Evolutionary conservation across 352 stramenopile species (phyloP).

Genomic region (Globisporangium viniferum): DNA sequence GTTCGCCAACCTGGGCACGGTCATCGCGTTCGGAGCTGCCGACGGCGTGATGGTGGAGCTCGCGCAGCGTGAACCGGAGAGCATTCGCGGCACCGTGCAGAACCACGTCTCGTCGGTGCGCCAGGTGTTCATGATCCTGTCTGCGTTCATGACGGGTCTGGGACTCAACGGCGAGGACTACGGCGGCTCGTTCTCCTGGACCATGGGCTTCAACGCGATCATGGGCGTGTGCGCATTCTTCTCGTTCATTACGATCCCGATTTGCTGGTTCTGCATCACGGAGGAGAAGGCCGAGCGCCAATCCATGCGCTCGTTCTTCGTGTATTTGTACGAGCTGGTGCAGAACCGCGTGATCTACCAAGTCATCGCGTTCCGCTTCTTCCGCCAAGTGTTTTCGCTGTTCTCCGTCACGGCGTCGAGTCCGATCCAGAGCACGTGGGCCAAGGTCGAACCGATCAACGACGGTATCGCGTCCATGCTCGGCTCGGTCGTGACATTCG

Average conservation of each 20-base stretch:
- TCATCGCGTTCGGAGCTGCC: constrained; percentile 68
- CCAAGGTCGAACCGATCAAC: constrained; percentile 57
- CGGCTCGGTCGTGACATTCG: constrained; percentile 33
- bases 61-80: constrained; percentile 40
- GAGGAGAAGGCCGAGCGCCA: constrained; percentile 30
- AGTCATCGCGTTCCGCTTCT: constrained; percentile 52
- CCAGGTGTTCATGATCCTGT: constrained; percentile 33
- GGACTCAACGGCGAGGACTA: constrained; percentile 46
- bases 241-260: constrained; percentile 33
- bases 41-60: constrained; percentile 67
- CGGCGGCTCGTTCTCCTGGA: constrained; percentile 46
- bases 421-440: constrained; percentile 50
- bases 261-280: constrained; percentile 44
- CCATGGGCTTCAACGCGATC: constrained; percentile 50
- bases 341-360: constrained; percentile 53
- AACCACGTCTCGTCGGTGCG: constrained; percentile 31
- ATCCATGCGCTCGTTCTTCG: constrained; percentile 35
- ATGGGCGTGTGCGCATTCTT: constrained; percentile 42
- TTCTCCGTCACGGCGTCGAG: constrained; percentile 49
- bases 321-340: constrained; percentile 37
- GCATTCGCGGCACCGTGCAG: constrained; percentile 46
- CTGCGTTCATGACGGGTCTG: constrained; percentile 42
- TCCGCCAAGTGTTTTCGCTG: constrained; percentile 39
- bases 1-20: constrained; percentile 66
- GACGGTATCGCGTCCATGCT: constrained; percentile 47